A percentile compares a stretch with the other conserved stretches of the same genome.
phyloP scores from a whole-genome alignment of 2,329 filamentous ascomycete species.

The Talaromyces sp. region DNA sequence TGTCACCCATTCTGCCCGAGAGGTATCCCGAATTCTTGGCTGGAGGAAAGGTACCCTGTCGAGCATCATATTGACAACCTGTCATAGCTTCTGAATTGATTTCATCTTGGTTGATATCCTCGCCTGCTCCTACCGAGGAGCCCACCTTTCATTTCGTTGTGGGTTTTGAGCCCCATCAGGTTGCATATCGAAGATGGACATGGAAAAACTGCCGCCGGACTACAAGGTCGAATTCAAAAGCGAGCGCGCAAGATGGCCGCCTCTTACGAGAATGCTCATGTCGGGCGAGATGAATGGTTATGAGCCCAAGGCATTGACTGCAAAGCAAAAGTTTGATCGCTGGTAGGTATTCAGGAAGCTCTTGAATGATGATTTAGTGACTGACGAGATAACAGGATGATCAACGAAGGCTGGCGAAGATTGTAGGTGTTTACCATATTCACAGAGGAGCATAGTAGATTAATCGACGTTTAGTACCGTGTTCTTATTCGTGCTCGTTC shows the following conservation, averaged over 20 bases:
- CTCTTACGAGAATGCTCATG: constrained; percentile 75
- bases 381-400: constrained; percentile 55
- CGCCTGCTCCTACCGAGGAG: background rate
- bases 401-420: constrained; percentile 79
- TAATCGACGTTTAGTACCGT: constrained; percentile 57
- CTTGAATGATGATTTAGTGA: background rate
- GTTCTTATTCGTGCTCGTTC: constrained; percentile 67
- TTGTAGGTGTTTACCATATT: constrained; percentile 54
- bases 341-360: constrained; percentile 44
- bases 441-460: no score
- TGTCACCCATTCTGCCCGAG: background rate
- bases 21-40: background rate
- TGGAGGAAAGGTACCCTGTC: background rate
- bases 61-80: background rate
- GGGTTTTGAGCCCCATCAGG: background rate
- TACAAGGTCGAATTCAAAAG: constrained; percentile 18
- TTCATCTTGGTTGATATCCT: background rate
- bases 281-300: constrained; percentile 78
- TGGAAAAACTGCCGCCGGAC: constrained; percentile 24
- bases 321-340: constrained; percentile 69
- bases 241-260: constrained; percentile 77
- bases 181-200: constrained; percentile 18
- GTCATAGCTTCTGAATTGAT: background rate
- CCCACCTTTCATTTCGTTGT: no score
- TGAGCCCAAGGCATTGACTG: constrained; percentile 62